A percentile compares a stretch with the other conserved stretches of the same genome.
Conservation (phyloP, 805 yeast genomes). For the Candida boleticola region DNA sequence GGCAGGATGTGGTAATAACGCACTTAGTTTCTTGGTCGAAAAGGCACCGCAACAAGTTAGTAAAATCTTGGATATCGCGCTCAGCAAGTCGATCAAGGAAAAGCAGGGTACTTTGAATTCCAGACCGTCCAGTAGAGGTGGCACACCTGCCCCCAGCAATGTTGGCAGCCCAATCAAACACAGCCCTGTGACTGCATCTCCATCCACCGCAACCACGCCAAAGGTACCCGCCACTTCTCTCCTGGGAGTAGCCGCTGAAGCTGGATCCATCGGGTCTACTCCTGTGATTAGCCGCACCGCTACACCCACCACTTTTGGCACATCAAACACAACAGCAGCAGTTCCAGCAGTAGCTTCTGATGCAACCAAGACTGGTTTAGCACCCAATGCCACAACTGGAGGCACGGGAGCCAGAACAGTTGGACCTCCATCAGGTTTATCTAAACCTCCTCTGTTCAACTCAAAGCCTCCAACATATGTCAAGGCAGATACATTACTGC, state of each 20-base stretch:
- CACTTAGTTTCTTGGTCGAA: conserved; percentile 73
- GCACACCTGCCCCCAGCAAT: conserved; percentile 19
- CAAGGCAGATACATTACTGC: conserved; percentile 17
- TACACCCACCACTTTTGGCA: too few species aligned
- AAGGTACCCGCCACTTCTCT: neutral
- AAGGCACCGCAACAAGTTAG: conserved; percentile 80
- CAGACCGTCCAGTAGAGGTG: conserved; percentile 18
- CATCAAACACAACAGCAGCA: neutral
- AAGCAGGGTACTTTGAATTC: conserved; percentile 25
- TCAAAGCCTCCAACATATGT: conserved; percentile 23
- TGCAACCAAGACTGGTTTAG: too few species aligned
- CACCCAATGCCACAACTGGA: neutral
- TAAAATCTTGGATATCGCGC: conserved; percentile 73
- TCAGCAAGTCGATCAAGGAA: conserved; percentile 68
- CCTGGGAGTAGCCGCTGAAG: neutral
- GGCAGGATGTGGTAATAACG: conserved; percentile 77
- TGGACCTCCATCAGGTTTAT: conserved; percentile 7
- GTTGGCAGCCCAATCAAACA: neutral
- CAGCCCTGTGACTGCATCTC: conserved; percentile 1
- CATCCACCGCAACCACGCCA: too few species aligned
- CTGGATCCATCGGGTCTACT: too few species aligned
- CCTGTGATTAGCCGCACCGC: neutral
- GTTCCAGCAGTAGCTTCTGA: too few species aligned
- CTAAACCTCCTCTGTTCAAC: conserved; percentile 24
- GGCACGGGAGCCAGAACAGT: neutral